phyloP scores from a whole-genome alignment of 495 filamentous ascomycete species.

The Podospora comata region DNA sequence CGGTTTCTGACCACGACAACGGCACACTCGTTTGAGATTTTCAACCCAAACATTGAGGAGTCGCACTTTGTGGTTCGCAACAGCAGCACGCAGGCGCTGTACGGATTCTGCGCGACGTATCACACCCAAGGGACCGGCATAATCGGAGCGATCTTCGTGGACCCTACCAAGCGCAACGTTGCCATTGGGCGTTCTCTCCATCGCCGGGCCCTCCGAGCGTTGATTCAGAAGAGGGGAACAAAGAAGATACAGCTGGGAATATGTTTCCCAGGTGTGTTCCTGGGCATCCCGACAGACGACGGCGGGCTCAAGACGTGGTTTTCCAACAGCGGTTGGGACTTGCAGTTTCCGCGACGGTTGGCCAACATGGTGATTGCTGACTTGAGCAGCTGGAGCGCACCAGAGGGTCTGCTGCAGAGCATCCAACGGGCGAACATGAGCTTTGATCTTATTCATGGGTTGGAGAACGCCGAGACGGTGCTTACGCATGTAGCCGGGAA shows the following conservation, averaged over 20 bases:
- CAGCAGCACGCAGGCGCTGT: conserved; percentile 79
- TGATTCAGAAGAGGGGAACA: conserved; percentile 62
- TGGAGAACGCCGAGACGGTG: conserved; percentile 69
- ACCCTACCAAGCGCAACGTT: conserved; percentile 74
- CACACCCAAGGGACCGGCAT: conserved; percentile 70
- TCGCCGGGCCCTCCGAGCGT: conserved; percentile 67
- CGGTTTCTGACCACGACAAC: conserved; percentile 61
- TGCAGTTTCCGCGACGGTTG: conserved; percentile 50
- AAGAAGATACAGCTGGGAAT: conserved; percentile 76
- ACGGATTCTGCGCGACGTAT: conserved; percentile 87
- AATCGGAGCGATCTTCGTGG: conserved; percentile 80
- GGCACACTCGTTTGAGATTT: conserved; percentile 72
- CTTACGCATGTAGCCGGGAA: conserved; percentile 72
- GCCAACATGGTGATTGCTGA: conserved; percentile 63
- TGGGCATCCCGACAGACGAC: conserved; percentile 66
- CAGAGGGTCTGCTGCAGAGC: conserved; percentile 67
- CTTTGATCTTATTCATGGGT: conserved; percentile 79
- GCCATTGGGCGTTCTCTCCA: conserved; percentile 85
- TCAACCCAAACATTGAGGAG: conserved; percentile 64
- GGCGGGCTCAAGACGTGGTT: conserved; percentile 56
- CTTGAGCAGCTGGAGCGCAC: conserved; percentile 67
- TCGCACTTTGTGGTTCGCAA: conserved; percentile 88
- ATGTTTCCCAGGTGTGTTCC: conserved; percentile 72
- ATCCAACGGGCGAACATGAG: conserved; percentile 64
- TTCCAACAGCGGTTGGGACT: conserved; percentile 46